These are phyloP conservation scores for Petrea volubilis DNA, from an alignment of 257 asterid species.

Conservation along the genomic window DNA sequence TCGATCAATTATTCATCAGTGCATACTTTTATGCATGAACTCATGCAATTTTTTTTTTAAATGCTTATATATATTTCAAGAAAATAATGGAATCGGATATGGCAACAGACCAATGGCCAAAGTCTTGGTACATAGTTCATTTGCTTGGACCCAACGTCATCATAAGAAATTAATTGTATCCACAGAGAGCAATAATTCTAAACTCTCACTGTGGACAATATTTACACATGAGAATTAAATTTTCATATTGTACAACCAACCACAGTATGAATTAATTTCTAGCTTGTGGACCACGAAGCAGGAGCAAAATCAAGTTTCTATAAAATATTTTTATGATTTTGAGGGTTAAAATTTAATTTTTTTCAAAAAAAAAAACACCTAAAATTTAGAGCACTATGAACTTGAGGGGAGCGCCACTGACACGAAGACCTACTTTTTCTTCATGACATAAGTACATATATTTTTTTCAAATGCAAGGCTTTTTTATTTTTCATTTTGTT, in stretches of 20 bases:
- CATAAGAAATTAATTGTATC: background rate
- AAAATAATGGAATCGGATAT: background rate
- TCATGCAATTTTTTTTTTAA: background rate
- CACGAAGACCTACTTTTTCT: background rate
- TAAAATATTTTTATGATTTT: too few species aligned
- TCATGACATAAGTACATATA: background rate
- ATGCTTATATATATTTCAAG: background rate
- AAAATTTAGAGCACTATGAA: too few species aligned
- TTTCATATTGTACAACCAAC: background rate
- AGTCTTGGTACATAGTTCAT: background rate
- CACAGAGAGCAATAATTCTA: background rate
- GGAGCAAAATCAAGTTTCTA: too few species aligned
- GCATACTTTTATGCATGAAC: background rate
- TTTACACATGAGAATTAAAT: background rate
- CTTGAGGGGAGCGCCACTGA: too few species aligned
- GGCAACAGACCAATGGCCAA: background rate
- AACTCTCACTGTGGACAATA: background rate
- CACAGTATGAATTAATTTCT: background rate
- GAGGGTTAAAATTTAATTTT: too few species aligned
- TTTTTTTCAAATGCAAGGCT: too few species aligned
- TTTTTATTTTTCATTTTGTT: too few species aligned
- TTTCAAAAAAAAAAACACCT: too few species aligned
- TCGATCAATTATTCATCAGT: background rate
- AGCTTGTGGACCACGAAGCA: constrained; percentile 2
- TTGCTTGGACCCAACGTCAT: background rate